Conservation (phyloP, 2,329 filamentous ascomycete species). For the Fusarium sp. region DNA sequence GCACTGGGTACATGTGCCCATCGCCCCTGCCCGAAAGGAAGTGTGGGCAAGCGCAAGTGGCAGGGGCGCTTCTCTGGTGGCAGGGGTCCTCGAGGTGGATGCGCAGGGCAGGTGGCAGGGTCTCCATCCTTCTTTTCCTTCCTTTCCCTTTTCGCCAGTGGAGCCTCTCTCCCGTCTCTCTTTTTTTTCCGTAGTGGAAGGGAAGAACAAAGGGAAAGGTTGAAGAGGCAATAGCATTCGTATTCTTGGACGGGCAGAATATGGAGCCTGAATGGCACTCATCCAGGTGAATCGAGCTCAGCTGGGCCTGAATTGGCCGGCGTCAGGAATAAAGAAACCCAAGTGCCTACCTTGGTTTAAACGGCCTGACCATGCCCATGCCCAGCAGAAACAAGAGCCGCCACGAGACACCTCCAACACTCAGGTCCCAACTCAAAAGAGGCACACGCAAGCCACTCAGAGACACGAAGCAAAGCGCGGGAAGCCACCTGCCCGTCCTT, state of each 20-base stretch:
- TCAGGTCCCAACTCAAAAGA: neutral
- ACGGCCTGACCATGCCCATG: conserved; percentile 3
- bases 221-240: conserved; percentile 34
- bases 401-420: conserved; percentile 17
- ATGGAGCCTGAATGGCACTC: neutral
- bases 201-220: conserved; percentile 19
- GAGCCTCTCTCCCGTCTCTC: neutral
- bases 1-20: conserved; percentile 40
- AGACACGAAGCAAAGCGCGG: conserved; percentile 6
- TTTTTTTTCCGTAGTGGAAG: neutral
- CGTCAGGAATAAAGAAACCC: conserved; percentile 8
- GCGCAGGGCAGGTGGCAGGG: conserved; percentile 17
- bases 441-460: conserved; percentile 18
- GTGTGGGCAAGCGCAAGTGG: conserved; percentile 18
- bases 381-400: conserved; percentile 18
- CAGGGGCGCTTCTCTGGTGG: conserved; percentile 17
- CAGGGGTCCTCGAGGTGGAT: conserved; percentile 6
- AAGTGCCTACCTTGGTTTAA: conserved; percentile 16
- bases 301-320: neutral
- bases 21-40: neutral
- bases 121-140: conserved; percentile 24
- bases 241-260: conserved; percentile 1
- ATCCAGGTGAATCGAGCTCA: neutral
- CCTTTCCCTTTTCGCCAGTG: conserved; percentile 1
- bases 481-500: conserved; percentile 5